Conservation (phyloP, 768 basidiomycete species). For the Guyanaporus albipodus region DNA sequence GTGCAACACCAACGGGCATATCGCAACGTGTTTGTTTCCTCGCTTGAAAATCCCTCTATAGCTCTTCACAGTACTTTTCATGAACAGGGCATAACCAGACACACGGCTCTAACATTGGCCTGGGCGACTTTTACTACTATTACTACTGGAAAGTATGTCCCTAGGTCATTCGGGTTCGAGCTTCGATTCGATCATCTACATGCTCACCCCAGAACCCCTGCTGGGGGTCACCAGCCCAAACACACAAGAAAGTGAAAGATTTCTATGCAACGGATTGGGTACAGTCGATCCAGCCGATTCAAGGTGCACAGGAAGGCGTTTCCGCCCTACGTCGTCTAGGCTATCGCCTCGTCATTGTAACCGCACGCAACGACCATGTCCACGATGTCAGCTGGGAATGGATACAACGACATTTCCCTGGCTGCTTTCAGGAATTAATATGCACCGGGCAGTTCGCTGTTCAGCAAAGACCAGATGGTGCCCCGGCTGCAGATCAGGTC, state of each 20-base stretch:
- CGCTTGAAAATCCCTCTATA: neutral
- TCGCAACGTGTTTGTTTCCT: constrained; percentile 47
- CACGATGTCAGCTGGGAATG: constrained; percentile 62
- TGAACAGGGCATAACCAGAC: constrained; percentile 60
- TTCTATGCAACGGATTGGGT: constrained; percentile 56
- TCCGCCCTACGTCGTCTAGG: constrained; percentile 56
- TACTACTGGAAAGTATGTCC: constrained; percentile 72
- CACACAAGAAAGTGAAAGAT: constrained; percentile 52
- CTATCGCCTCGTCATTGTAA: constrained; percentile 68
- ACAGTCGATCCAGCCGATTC: constrained; percentile 46
- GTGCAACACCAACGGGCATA: constrained; percentile 53
- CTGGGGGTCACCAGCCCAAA: constrained; percentile 61
- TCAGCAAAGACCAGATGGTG: constrained; percentile 33
- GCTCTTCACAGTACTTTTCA: neutral
- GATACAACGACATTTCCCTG: constrained; percentile 63
- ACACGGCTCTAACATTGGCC: constrained; percentile 51
- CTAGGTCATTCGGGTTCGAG: no score
- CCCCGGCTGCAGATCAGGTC: constrained; percentile 20
- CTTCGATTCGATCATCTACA: neutral
- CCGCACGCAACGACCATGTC: constrained; percentile 58
- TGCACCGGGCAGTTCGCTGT: constrained; percentile 72
- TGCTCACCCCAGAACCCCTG: constrained; percentile 38
- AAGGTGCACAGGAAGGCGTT: constrained; percentile 58
- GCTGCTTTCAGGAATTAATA: constrained; percentile 56
- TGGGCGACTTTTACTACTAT: constrained; percentile 64